Conservation (phyloP, 2,329 filamentous ascomycete species). For the Trichoderma gracile region DNA sequence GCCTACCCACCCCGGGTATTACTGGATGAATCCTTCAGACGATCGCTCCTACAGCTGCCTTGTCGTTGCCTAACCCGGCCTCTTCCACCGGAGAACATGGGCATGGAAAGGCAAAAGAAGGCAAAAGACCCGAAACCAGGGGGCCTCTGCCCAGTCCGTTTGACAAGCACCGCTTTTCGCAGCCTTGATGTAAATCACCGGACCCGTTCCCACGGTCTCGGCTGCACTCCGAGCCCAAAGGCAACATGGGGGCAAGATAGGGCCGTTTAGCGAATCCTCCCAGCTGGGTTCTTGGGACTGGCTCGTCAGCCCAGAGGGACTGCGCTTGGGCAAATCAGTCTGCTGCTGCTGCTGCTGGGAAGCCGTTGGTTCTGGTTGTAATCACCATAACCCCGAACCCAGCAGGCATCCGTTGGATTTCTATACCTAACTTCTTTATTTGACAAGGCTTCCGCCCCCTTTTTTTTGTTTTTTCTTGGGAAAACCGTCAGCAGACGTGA, state of each 20-base stretch:
- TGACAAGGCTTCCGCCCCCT: conserved; percentile 9
- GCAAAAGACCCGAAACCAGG: not conserved
- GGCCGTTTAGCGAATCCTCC: conserved; percentile 14
- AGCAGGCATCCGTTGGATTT: not conserved
- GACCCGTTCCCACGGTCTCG: conserved; percentile 7
- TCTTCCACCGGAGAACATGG: not conserved
- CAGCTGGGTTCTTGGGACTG: not conserved
- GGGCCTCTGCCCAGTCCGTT: not conserved
- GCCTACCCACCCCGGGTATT: not conserved
- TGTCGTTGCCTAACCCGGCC: not conserved
- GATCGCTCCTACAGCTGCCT: not conserved
- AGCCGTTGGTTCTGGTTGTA: not conserved
- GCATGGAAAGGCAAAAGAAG: not conserved
- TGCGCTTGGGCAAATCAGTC: conserved; percentile 1
- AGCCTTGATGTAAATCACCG: conserved; percentile 14
- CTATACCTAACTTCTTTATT: not conserved
- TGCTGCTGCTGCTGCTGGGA: too few species aligned
- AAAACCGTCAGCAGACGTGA: conserved; percentile 5
- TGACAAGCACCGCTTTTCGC: not conserved
- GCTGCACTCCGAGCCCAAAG: not conserved
- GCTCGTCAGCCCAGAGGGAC: not conserved
- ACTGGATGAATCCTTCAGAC: not conserved
- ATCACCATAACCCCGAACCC: not conserved
- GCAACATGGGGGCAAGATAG: not conserved
- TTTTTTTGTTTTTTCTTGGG: not conserved